Evolutionary conservation across 148 eudicot species (phyloP).

Genomic region (Gaultheria prostrata): DNA sequence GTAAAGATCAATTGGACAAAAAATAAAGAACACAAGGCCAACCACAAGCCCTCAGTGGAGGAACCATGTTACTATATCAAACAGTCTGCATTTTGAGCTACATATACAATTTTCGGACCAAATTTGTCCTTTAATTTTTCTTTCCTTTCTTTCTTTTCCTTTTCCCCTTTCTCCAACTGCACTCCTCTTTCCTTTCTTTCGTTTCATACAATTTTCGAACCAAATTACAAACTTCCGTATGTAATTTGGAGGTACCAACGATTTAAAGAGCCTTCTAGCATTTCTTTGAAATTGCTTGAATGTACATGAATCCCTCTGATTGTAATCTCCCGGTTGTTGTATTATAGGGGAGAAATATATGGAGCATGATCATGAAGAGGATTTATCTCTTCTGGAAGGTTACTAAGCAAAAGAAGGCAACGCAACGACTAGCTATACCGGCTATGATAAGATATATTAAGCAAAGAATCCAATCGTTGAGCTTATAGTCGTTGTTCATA

Average conservation of each 20-base stretch:
- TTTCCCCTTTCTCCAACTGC: background rate
- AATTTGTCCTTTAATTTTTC: background rate
- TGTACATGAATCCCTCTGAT: background rate
- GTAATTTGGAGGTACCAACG: background rate
- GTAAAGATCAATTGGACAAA: background rate
- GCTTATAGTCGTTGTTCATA: constrained; percentile 43
- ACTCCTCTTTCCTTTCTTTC: too few species aligned
- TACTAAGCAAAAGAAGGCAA: constrained; percentile 66
- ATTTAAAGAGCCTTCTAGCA: background rate
- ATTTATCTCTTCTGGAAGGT: constrained; percentile 69
- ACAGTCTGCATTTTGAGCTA: background rate
- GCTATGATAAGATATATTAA: constrained; percentile 37
- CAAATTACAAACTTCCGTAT: too few species aligned
- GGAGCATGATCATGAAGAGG: background rate
- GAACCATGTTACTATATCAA: background rate
- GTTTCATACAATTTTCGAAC: too few species aligned
- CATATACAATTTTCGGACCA: constrained; percentile 1
- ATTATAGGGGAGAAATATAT: background rate
- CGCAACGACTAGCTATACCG: constrained; percentile 48
- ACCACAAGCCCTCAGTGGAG: background rate
- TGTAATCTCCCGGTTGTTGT: constrained; percentile 6
- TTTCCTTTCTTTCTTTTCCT: background rate
- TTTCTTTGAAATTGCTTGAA: background rate
- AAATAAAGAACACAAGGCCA: background rate
- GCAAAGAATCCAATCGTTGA: constrained; percentile 50